Percentiles rank a stretch among this genome's conserved stretches.
Conservation (phyloP, 257 asterid species). For the Galeopsis tetrahit region DNA sequence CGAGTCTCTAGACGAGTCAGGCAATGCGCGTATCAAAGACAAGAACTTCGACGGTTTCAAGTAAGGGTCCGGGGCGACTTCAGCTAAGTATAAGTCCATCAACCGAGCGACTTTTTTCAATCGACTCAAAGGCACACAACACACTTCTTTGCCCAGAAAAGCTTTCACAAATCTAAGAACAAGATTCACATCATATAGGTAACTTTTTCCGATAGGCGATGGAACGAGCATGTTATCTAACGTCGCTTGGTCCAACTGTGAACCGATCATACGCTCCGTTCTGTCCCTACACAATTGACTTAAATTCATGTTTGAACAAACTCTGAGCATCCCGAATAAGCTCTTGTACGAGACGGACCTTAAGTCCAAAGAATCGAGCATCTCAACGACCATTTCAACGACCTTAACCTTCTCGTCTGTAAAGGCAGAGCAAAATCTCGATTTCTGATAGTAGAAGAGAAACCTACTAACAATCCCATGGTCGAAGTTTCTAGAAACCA, state of each 20-base stretch:
- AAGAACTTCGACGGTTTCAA: slow-evolving; percentile 68
- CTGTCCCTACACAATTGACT: slow-evolving; percentile 48
- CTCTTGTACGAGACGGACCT: slow-evolving; percentile 61
- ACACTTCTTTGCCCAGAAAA: slow-evolving; percentile 61
- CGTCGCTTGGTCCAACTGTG: slow-evolving; percentile 61
- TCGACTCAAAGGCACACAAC: slow-evolving; percentile 67
- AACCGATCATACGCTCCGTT: slow-evolving; percentile 77
- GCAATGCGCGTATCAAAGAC: slow-evolving; percentile 58
- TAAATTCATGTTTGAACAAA: slow-evolving; percentile 43
- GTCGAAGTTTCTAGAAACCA: slow-evolving; percentile 57
- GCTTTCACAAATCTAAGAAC: slow-evolving; percentile 64
- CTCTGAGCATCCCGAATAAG: slow-evolving; percentile 64
- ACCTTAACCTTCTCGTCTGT: slow-evolving; percentile 46
- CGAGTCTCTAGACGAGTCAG: slow-evolving; percentile 73
- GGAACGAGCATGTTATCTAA: slow-evolving; percentile 77
- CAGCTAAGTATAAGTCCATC: slow-evolving; percentile 73
- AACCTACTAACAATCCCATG: slow-evolving; percentile 61
- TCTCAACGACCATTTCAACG: slow-evolving; percentile 56
- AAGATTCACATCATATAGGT: slow-evolving; percentile 71
- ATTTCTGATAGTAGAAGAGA: slow-evolving; percentile 71
- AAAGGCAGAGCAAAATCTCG: slow-evolving; percentile 49
- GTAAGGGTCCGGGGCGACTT: slow-evolving; percentile 85
- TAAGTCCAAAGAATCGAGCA: slow-evolving; percentile 62
- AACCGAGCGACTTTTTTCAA: slow-evolving; percentile 59
- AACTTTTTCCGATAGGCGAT: slow-evolving; percentile 54